These are phyloP conservation scores for Cardiospermum halicacabum DNA, from an alignment of 345 rosid species.

Conservation along the genomic window DNA sequence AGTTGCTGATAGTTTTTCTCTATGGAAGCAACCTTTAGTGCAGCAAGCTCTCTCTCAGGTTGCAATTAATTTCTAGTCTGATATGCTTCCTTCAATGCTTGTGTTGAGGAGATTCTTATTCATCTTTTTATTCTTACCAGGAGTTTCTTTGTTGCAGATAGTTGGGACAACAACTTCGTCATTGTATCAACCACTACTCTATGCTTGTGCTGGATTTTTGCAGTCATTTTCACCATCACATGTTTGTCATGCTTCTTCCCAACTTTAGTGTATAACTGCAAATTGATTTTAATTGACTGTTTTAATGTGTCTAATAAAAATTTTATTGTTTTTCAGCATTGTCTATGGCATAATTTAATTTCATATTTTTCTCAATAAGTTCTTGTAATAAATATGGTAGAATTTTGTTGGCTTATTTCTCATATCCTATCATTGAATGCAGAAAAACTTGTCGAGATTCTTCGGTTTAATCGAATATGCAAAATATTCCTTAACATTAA, in stretches of 20 bases:
- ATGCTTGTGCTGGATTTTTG: conserved; percentile 70
- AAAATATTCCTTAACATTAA: not conserved
- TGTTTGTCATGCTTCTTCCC: conserved; percentile 38
- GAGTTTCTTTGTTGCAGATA: conserved; percentile 50
- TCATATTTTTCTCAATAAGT: not conserved
- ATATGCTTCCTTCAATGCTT: not conserved
- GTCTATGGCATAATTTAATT: not conserved
- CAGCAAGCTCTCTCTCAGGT: conserved; percentile 78
- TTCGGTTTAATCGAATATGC: not conserved
- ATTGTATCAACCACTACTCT: conserved; percentile 57
- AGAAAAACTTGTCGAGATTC: not conserved
- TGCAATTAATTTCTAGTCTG: conserved; percentile 2
- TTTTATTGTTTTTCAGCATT: not conserved
- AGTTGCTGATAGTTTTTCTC: conserved; percentile 56
- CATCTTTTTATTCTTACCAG: not conserved
- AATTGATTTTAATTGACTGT: conserved; percentile 1
- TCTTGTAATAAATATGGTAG: not conserved
- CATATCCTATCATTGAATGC: not conserved
- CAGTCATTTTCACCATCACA: conserved; percentile 79
- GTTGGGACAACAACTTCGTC: conserved; percentile 58
- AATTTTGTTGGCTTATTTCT: not conserved
- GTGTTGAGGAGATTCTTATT: not conserved
- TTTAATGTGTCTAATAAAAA: not conserved
- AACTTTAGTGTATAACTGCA: not conserved
- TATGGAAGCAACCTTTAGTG: conserved; percentile 65